Percentiles rank a stretch among this genome's conserved stretches.
Evolutionary conservation across 345 rosid species (phyloP).

Genomic region (Sapria himalayana): DNA sequence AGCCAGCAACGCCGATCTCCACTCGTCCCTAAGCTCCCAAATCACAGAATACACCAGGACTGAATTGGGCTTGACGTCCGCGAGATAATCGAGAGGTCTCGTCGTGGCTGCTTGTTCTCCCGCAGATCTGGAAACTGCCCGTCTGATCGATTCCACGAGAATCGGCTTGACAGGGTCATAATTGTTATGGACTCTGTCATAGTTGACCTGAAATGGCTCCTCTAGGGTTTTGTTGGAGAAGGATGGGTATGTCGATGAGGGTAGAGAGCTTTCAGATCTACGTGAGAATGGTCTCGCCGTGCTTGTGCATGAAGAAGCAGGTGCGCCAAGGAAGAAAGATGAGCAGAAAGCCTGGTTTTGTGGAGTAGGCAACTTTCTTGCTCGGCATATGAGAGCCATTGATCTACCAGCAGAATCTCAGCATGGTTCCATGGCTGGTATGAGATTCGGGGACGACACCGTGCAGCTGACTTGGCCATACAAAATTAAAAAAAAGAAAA

Average conservation of each 20-base stretch:
- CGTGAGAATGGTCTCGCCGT: constrained; percentile 17
- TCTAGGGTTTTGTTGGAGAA: constrained; percentile 15
- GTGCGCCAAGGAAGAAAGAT: constrained; percentile 3
- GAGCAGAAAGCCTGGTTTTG: neutral
- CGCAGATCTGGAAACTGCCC: constrained; percentile 20
- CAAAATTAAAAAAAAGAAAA: too few relatives aligned
- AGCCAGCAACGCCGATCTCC: constrained; percentile 54
- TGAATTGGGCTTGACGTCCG: constrained; percentile 18
- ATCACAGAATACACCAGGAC: constrained; percentile 31
- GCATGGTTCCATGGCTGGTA: too few relatives aligned
- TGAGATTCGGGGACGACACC: too few relatives aligned
- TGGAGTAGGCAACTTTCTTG: too few relatives aligned
- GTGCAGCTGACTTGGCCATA: too few relatives aligned
- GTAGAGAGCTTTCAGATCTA: constrained; percentile 35
- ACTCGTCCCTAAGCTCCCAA: constrained; percentile 39
- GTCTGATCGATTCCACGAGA: constrained; percentile 23
- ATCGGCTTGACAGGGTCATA: constrained; percentile 9
- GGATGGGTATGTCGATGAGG: constrained; percentile 11
- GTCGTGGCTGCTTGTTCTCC: constrained; percentile 36
- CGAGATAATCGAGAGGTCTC: constrained; percentile 22
- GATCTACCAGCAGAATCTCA: too few relatives aligned
- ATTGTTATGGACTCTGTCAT: neutral
- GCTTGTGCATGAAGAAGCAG: constrained; percentile 1
- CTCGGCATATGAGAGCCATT: too few relatives aligned
- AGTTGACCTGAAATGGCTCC: constrained; percentile 11